Evolutionary conservation across 805 yeast species (phyloP).

Genomic region (Isabelozyma heimii): DNA sequence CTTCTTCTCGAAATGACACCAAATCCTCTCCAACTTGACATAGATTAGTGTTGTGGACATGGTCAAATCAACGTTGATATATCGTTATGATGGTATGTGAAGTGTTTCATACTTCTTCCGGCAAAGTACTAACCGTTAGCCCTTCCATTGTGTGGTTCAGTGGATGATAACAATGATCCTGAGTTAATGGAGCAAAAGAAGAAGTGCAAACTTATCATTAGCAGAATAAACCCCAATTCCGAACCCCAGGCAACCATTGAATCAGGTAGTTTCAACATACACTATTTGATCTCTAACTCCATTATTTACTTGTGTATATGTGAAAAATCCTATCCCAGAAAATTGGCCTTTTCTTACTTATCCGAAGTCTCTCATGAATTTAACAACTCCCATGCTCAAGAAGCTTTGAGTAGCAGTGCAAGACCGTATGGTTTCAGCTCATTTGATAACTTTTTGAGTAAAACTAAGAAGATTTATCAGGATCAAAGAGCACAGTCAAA

Average conservation of each 20-base stretch:
- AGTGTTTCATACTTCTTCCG: background rate
- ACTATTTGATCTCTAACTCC: constrained; percentile 60
- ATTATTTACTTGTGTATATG: constrained; percentile 78
- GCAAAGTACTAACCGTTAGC: constrained; percentile 37
- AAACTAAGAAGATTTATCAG: constrained; percentile 85
- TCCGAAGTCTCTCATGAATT: constrained; percentile 82
- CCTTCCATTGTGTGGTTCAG: constrained; percentile 87
- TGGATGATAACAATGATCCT: constrained; percentile 68
- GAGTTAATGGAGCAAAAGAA: constrained; percentile 73
- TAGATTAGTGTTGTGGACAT: constrained; percentile 21
- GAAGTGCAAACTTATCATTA: constrained; percentile 73
- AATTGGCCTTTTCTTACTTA: constrained; percentile 83
- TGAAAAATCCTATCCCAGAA: constrained; percentile 78
- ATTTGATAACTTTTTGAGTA: constrained; percentile 78
- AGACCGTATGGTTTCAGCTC: constrained; percentile 89
- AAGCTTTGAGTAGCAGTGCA: constrained; percentile 58
- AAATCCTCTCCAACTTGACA: background rate
- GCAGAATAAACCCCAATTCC: constrained; percentile 73
- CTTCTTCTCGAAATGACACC: background rate
- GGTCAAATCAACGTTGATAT: constrained; percentile 68
- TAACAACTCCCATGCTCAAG: constrained; percentile 69
- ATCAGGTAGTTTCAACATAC: constrained; percentile 72
- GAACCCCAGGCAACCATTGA: constrained; percentile 85
- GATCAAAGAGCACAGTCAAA: constrained; percentile 90
- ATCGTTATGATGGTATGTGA: constrained; percentile 58